Percentiles rank a stretch among this genome's conserved stretches.
These are phyloP conservation scores for Syzygium oleosum DNA, from an alignment of 345 rosid species.

Conservation along the genomic window DNA sequence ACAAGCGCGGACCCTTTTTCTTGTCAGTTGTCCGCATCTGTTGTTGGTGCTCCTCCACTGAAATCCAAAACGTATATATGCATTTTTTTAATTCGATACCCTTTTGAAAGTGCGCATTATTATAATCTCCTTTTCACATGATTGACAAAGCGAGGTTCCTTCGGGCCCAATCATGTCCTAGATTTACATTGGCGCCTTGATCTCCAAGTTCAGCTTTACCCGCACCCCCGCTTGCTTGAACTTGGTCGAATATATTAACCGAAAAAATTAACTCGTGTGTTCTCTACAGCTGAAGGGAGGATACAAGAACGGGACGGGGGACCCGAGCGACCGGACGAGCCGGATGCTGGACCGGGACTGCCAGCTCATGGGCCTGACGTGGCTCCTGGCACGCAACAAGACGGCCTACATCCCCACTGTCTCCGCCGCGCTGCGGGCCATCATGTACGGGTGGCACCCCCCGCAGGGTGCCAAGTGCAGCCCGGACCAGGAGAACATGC, in stretches of 20 bases:
- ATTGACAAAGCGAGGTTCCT: background rate
- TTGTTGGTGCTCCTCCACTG: background rate
- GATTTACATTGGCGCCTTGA: background rate
- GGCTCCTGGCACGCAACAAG: conserved; percentile 94
- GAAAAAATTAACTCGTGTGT: background rate
- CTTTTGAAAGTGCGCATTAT: background rate
- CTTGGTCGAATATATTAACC: background rate
- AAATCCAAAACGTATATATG: background rate
- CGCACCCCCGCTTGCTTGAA: too few species aligned
- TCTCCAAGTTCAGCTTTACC: background rate
- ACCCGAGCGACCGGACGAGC: conserved; percentile 45
- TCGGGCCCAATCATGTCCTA: background rate
- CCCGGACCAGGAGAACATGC: conserved; percentile 99
- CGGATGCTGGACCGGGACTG: conserved; percentile 92
- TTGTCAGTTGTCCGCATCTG: background rate
- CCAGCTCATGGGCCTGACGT: conserved; percentile 96
- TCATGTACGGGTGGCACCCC: conserved; percentile 83
- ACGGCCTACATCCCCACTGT: conserved; percentile 98
- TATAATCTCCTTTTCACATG: background rate
- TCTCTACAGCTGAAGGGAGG: conserved; percentile 56
- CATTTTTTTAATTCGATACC: background rate
- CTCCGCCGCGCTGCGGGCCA: conserved; percentile 88
- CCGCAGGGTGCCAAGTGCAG: conserved; percentile 78
- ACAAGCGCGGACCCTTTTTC: background rate
- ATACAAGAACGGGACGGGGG: conserved; percentile 33